A percentile compares a stretch with the other conserved stretches of the same genome.
phyloP scores from a whole-genome alignment of 805 yeast species.

The Maudiozyma saulgeensis region DNA sequence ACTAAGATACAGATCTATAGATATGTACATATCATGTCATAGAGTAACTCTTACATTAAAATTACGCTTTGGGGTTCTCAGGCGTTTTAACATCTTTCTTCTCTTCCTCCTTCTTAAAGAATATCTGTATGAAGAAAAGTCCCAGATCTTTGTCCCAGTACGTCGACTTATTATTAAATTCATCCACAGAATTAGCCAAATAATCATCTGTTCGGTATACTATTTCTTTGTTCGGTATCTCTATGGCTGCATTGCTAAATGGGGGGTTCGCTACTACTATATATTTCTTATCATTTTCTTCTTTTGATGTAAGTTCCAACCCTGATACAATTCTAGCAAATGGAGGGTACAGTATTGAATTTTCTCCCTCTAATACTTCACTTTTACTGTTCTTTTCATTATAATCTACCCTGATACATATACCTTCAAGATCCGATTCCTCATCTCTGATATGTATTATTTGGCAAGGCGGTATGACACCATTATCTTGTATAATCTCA shows the following conservation, averaged over 20 bases:
- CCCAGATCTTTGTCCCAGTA: constrained; percentile 64
- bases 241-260: constrained; percentile 69
- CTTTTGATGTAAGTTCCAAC: constrained; percentile 53
- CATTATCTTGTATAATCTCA: constrained; percentile 9
- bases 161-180: constrained; percentile 40
- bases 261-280: constrained; percentile 83
- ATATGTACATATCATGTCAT: no score
- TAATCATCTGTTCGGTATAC: background rate
- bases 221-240: constrained; percentile 51
- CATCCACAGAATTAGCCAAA: constrained; percentile 24
- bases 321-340: constrained; percentile 64
- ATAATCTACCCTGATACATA: constrained; percentile 51
- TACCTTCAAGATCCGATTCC: constrained; percentile 47
- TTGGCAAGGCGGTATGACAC: constrained; percentile 50
- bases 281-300: constrained; percentile 42
- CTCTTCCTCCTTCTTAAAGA: constrained; percentile 30
- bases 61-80: no score
- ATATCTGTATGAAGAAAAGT: constrained; percentile 62
- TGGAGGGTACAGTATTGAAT: constrained; percentile 35
- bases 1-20: no score
- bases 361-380: constrained; percentile 23
- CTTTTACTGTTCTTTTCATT: constrained; percentile 32
- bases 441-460: constrained; percentile 63
- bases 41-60: no score
- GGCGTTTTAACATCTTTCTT: background rate